phyloP scores from a whole-genome alignment of 2,329 filamentous ascomycete genomes.

The Coniochaeta sp. region DNA sequence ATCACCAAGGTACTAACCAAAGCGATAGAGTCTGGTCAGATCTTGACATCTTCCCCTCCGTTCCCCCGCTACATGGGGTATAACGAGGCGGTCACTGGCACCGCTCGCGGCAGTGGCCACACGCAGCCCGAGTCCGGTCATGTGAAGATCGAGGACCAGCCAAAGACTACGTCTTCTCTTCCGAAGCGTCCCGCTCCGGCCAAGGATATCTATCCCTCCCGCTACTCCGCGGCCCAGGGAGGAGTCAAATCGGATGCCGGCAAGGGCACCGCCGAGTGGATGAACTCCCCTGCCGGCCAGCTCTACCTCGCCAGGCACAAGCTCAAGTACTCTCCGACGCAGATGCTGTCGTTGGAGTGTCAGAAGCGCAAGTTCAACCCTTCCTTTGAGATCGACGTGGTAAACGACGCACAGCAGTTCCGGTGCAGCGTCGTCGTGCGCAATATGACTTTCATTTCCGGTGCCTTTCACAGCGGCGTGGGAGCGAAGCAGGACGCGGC shows the following conservation, averaged over 20 bases:
- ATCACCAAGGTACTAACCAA: neutral
- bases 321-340: neutral
- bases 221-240: neutral
- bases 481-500: neutral
- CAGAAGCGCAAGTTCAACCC: constrained; percentile 5
- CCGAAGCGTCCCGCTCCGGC: neutral
- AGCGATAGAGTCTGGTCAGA: neutral
- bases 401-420: neutral
- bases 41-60: neutral
- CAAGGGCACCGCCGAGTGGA: neutral
- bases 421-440: neutral
- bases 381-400: neutral
- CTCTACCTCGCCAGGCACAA: neutral
- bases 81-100: neutral
- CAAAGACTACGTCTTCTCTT: neutral
- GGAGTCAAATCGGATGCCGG: neutral
- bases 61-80: neutral
- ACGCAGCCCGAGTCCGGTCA: neutral
- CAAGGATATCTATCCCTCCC: neutral
- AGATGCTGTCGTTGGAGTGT: constrained; percentile 2
- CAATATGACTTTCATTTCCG: neutral
- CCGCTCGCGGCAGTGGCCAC: neutral
- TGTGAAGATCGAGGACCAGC: neutral
- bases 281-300: neutral
- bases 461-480: neutral